Evolutionary conservation across 2,329 filamentous ascomycete genomes (phyloP).

Genomic region (Trichoderma sp.): DNA sequence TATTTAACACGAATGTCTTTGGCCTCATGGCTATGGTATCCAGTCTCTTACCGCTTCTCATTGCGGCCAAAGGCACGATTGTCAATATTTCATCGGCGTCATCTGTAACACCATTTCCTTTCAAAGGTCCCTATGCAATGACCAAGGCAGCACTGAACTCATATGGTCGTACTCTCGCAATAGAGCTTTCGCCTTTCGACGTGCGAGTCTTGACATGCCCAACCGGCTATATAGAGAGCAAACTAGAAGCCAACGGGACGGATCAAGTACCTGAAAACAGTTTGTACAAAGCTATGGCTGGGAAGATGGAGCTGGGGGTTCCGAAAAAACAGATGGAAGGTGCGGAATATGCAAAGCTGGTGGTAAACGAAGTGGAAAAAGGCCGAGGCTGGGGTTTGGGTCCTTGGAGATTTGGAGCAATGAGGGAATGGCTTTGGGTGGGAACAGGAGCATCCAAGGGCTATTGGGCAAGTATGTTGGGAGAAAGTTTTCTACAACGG

Average conservation of each 20-base stretch:
- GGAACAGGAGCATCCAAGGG: constrained; percentile 1
- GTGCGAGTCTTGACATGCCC: not conserved
- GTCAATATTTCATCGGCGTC: not conserved
- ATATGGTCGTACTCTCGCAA: not conserved
- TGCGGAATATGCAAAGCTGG: not conserved
- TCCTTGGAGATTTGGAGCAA: not conserved
- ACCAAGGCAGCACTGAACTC: not conserved
- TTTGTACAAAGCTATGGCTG: not conserved
- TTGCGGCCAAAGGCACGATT: not conserved
- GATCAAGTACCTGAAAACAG: not conserved
- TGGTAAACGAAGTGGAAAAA: not conserved
- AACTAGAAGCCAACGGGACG: not conserved
- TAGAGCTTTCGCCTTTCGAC: not conserved
- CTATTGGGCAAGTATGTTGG: not conserved
- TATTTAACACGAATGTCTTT: not conserved
- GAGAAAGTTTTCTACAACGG: not conserved
- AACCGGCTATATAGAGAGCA: not conserved
- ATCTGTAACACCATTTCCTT: not conserved
- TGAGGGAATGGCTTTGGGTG: not conserved
- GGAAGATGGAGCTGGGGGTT: not conserved
- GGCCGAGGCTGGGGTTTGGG: not conserved
- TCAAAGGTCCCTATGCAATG: constrained; percentile 2
- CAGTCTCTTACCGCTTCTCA: not conserved
- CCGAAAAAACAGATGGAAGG: not conserved
- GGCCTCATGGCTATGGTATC: not conserved